Percentiles rank a stretch among this genome's conserved stretches.
Conservation (phyloP, 495 filamentous ascomycete species). For the Aspergillus sparsus region DNA sequence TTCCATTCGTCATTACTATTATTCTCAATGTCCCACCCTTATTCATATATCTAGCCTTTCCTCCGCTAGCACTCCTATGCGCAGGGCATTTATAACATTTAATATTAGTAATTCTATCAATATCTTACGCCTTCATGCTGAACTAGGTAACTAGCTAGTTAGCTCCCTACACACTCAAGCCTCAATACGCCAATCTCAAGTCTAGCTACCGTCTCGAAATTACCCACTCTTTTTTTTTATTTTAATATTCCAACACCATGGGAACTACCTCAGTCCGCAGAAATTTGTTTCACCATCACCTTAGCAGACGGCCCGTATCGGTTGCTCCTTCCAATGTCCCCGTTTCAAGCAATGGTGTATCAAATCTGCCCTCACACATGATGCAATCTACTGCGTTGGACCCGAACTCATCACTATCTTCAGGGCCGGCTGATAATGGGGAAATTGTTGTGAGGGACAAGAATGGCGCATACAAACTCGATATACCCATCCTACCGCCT, state of each 20-base stretch:
- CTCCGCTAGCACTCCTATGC: too few species aligned
- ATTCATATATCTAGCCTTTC: too few species aligned
- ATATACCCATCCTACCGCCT: slow-evolving; percentile 59
- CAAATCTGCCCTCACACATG: slow-evolving; percentile 34
- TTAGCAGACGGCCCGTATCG: slow-evolving; percentile 66
- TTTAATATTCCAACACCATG: slow-evolving; percentile 24
- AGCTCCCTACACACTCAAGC: too few species aligned
- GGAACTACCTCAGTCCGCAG: slow-evolving; percentile 56
- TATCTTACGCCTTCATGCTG: too few species aligned
- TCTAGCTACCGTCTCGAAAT: neutral
- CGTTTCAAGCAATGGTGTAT: slow-evolving; percentile 22
- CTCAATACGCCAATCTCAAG: too few species aligned
- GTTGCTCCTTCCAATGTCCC: slow-evolving; percentile 29
- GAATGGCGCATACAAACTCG: slow-evolving; percentile 73
- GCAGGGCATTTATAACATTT: too few species aligned
- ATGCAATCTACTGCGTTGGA: slow-evolving; percentile 44
- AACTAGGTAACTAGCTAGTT: too few species aligned
- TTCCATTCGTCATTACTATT: too few species aligned
- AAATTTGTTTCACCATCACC: slow-evolving; percentile 72
- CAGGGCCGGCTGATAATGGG: slow-evolving; percentile 48
- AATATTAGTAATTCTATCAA: too few species aligned
- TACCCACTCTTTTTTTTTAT: neutral
- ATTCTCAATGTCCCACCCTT: too few species aligned
- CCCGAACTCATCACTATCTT: slow-evolving; percentile 34
- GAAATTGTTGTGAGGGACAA: slow-evolving; percentile 78